These are phyloP conservation scores for Tolypocladium album DNA, from an alignment of 2,329 filamentous ascomycete species.

Conservation along the genomic window DNA sequence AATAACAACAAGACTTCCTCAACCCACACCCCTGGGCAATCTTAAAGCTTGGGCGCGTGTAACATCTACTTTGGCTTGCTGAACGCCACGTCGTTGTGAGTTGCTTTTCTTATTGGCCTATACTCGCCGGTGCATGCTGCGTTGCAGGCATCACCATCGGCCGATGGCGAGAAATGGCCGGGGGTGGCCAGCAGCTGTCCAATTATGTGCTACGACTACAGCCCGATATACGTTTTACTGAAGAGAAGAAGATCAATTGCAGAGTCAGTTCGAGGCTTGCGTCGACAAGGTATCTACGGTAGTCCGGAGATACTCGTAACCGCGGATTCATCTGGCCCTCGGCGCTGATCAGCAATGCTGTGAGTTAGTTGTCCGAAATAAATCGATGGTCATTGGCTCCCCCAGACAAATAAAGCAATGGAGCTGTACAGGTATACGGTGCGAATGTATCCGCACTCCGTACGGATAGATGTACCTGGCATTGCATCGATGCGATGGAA, in stretches of 20 bases:
- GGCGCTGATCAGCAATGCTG: too few species aligned
- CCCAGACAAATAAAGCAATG: too few species aligned
- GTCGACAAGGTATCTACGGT: background rate
- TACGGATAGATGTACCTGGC: background rate
- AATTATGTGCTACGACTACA: background rate
- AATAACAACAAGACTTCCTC: background rate
- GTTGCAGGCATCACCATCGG: background rate
- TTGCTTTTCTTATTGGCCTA: background rate
- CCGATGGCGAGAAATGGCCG: background rate
- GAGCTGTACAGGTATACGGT: too few species aligned
- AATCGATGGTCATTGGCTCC: too few species aligned
- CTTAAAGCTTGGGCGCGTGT: background rate
- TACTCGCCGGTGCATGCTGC: background rate
- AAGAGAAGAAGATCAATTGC: background rate
- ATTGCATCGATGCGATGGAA: background rate
- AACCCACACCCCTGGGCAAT: background rate
- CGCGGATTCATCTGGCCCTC: too few species aligned
- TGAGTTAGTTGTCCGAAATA: too few species aligned
- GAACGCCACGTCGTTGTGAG: background rate
- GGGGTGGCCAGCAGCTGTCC: background rate
- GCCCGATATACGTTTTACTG: background rate
- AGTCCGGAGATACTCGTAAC: too few species aligned
- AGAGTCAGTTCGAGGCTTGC: background rate
- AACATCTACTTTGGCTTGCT: background rate
- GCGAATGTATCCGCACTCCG: too few species aligned